Evolutionary conservation across 1,139 yeast species (phyloP), one percentile per base, ranked within the genome.

Genomic region (Zygosaccharomyces sapae): DNA sequence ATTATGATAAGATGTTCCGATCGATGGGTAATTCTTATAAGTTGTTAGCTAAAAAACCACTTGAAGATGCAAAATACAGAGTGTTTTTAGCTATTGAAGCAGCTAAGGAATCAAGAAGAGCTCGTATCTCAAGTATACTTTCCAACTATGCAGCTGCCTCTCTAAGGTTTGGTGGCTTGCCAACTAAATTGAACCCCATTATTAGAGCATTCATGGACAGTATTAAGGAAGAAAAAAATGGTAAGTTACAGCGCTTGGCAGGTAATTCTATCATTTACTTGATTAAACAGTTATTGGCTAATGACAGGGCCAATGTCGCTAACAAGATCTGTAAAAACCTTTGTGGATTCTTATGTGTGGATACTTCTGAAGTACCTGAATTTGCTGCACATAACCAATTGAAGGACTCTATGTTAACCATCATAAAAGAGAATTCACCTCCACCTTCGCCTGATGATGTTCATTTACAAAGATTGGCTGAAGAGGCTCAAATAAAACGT

Each of bases 321-420:
- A 95, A 88, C 58, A 94, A 92, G 63, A 84, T 92, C 55, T 79
- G 87, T 45, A 90, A 88, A 63, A 94, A 94, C 61, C 71, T 94
- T 47, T 87, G 97, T 69, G 96, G 95, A 1, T 92, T 92, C 63
- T 66, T 92, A 42, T 92, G 98, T 70, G 97, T 90, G 36, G 98
- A 92, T 65, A 88, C 96, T 0, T 79, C 94, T 4, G 97, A 90
- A 65, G 97, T 92, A 31, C 98, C 98, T 2, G 97, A 89, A 61
- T 92, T 87, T 62, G 75, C 76, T 29, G 84, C 86, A 42, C 86
- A 87, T 61, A 76, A 78, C 41, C 70, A 70, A 9, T 74, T 75
- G 49, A 75, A 70, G 29, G 81, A 79, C 46, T 72, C 72, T 16
- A 83, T 92, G 33, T 70, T 90, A 47, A 87, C 96, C 1, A 73